Evolutionary conservation across 805 yeast species (phyloP).

Genomic region (Teunomyces lycoperdinae): DNA sequence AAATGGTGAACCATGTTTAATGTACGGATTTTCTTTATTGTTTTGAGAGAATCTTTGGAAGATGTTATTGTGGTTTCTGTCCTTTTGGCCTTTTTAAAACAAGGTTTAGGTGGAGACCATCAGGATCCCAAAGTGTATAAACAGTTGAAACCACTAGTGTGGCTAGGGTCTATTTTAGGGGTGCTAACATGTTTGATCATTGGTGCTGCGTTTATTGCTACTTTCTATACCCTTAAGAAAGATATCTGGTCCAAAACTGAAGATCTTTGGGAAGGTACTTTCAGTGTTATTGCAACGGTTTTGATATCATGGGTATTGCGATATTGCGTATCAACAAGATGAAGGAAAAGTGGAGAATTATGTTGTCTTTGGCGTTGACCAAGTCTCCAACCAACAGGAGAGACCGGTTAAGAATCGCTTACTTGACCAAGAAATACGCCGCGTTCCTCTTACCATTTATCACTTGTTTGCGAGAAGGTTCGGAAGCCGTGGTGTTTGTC

Average conservation of each 20-base stretch:
- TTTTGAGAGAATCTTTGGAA: slow-evolving; percentile 25
- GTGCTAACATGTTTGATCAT: slow-evolving; percentile 18
- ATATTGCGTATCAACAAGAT: slow-evolving; percentile 29
- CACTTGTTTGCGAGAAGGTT: slow-evolving; percentile 93
- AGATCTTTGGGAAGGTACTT: slow-evolving; percentile 26
- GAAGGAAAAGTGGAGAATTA: slow-evolving; percentile 29
- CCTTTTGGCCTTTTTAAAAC: slow-evolving; percentile 26
- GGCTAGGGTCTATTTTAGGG: slow-evolving; percentile 21
- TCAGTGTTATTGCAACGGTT: slow-evolving; percentile 23
- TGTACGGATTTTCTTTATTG: slow-evolving; percentile 25
- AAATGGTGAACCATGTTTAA: slow-evolving; percentile 24
- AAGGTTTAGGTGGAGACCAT: slow-evolving; percentile 22
- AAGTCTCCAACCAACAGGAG: slow-evolving; percentile 11
- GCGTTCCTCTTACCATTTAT: slow-evolving; percentile 88
- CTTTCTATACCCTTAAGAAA: slow-evolving; percentile 18
- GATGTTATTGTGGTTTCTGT: slow-evolving; percentile 26
- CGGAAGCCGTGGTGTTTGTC: slow-evolving; percentile 92
- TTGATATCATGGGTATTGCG: slow-evolving; percentile 28
- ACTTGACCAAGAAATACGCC: slow-evolving; percentile 68
- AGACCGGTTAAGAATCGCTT: slow-evolving; percentile 43
- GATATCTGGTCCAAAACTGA: slow-evolving; percentile 23
- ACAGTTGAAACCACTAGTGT: slow-evolving; percentile 18
- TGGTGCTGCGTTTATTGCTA: slow-evolving; percentile 23
- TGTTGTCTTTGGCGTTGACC: slow-evolving; percentile 24
- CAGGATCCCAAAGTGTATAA: slow-evolving; percentile 20